A percentile compares a stretch with the other conserved stretches of the same genome.
These are phyloP conservation scores for Fusarium cicatricum DNA, from an alignment of 2,329 filamentous ascomycete species.

Conservation along the genomic window DNA sequence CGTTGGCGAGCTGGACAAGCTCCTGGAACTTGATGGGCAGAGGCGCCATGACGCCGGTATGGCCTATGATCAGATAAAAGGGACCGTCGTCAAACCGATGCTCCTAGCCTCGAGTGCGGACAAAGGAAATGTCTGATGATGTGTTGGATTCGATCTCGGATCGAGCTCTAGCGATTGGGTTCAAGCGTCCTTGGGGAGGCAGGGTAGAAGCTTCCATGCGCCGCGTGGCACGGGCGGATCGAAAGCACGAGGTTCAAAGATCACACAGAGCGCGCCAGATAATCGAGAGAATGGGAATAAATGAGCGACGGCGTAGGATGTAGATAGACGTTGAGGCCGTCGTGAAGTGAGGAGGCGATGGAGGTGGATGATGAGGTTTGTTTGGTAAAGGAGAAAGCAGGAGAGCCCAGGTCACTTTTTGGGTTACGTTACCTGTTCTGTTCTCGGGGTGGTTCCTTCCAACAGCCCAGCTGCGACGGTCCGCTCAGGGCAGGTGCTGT, in stretches of 20 bases:
- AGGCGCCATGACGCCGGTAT: constrained; percentile 64
- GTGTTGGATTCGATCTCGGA: constrained; percentile 37
- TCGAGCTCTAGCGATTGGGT: constrained; percentile 38
- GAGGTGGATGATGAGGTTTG: constrained; percentile 31
- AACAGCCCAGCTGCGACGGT: background rate
- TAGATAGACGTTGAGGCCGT: constrained; percentile 39
- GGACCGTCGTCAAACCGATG: constrained; percentile 38
- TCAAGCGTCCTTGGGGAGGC: constrained; percentile 35
- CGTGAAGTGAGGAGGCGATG: constrained; percentile 33
- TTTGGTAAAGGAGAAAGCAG: constrained; percentile 40
- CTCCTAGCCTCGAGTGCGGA: constrained; percentile 35
- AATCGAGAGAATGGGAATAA: constrained; percentile 28
- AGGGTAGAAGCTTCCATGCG: constrained; percentile 51
- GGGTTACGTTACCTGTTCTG: constrained; percentile 48
- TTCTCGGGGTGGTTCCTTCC: constrained; percentile 28
- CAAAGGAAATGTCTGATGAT: constrained; percentile 11
- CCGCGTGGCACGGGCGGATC: constrained; percentile 42
- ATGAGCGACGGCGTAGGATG: constrained; percentile 31
- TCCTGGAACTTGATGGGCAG: constrained; percentile 94
- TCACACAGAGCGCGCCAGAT: constrained; percentile 29
- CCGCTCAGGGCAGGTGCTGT: constrained; percentile 22
- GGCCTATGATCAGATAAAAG: constrained; percentile 40
- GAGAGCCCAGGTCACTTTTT: constrained; percentile 40
- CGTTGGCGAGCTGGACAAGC: constrained; percentile 73
- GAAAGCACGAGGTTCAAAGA: constrained; percentile 21